Evolutionary conservation across 306 rosid genomes (phyloP).

Genomic region (Carpinus fangiana): DNA sequence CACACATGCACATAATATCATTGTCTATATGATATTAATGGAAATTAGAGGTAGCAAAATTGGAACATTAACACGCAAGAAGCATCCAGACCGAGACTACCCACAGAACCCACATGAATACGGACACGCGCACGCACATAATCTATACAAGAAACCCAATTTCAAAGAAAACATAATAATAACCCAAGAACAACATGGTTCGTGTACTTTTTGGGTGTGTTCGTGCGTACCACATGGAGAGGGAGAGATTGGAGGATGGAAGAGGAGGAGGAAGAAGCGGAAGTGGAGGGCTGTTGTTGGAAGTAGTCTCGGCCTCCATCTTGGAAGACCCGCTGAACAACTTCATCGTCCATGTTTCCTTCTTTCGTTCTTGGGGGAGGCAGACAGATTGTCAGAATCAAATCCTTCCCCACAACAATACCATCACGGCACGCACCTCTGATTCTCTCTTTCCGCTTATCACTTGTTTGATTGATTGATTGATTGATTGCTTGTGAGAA

Average conservation of each 20-base stretch:
- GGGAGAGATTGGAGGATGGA: constrained; percentile 98
- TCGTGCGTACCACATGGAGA: constrained; percentile 75
- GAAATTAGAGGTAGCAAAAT: neutral
- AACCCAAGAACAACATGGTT: neutral
- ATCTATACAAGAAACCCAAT: neutral
- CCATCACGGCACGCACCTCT: constrained; percentile 1
- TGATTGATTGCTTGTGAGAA: neutral
- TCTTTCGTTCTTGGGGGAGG: neutral
- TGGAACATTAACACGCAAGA: neutral
- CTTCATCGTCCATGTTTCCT: constrained; percentile 74
- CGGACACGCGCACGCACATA: neutral
- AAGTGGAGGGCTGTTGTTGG: constrained; percentile 89
- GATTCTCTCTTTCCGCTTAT: neutral
- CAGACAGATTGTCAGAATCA: neutral
- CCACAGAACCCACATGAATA: neutral
- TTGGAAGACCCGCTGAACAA: constrained; percentile 95
- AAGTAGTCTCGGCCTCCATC: constrained; percentile 96
- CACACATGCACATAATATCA: neutral
- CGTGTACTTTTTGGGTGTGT: neutral
- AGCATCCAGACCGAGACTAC: neutral
- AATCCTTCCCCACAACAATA: constrained; percentile 10
- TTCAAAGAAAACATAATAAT: neutral
- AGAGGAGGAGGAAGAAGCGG: constrained; percentile 63
- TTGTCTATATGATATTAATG: neutral
- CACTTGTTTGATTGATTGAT: neutral